Evolutionary conservation across 1,284 basidiomycete species (phyloP).

Genomic region (Cutaneotrichosporon cutaneum): DNA sequence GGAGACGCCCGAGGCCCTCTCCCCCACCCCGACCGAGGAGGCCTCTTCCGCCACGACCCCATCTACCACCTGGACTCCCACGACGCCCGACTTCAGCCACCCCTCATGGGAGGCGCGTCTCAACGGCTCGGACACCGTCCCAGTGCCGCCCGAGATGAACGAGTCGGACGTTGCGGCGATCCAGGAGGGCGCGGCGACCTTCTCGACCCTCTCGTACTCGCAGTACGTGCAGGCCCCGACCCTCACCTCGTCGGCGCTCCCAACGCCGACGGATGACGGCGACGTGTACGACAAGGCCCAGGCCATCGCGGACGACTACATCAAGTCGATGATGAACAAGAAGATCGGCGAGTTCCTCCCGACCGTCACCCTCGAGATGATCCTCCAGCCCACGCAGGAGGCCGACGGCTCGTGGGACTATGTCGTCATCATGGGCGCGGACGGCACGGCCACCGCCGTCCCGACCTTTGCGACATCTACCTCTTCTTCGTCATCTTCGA

Average conservation of each 20-base stretch:
- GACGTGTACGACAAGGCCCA: conserved; percentile 28
- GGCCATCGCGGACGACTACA: conserved; percentile 38
- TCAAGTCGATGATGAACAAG: conserved; percentile 27
- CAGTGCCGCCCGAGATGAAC: conserved; percentile 29
- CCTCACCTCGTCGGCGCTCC: conserved; percentile 13
- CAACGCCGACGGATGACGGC: conserved; percentile 14
- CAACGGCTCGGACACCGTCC: conserved; percentile 37
- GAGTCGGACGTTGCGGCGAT: conserved; percentile 34
- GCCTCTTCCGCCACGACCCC: conserved; percentile 14
- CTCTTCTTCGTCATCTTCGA: background rate
- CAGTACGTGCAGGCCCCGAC: conserved; percentile 28
- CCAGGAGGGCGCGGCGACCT: conserved; percentile 32
- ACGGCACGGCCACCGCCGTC: conserved; percentile 50
- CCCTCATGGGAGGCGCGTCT: conserved; percentile 1
- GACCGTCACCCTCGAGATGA: conserved; percentile 50
- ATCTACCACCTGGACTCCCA: background rate
- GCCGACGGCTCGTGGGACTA: conserved; percentile 53
- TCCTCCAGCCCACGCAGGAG: conserved; percentile 50
- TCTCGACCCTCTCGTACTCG: conserved; percentile 43
- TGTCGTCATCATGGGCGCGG: conserved; percentile 46
- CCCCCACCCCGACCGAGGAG: conserved; percentile 23
- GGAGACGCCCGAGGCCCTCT: conserved; percentile 2
- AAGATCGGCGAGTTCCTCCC: conserved; percentile 42
- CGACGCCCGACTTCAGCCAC: background rate
- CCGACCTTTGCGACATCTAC: conserved; percentile 33